Base-by-base conservation (phyloP, 2,329 filamentous ascomycete genomes). In the Hymenoscyphus scutula region DNA sequence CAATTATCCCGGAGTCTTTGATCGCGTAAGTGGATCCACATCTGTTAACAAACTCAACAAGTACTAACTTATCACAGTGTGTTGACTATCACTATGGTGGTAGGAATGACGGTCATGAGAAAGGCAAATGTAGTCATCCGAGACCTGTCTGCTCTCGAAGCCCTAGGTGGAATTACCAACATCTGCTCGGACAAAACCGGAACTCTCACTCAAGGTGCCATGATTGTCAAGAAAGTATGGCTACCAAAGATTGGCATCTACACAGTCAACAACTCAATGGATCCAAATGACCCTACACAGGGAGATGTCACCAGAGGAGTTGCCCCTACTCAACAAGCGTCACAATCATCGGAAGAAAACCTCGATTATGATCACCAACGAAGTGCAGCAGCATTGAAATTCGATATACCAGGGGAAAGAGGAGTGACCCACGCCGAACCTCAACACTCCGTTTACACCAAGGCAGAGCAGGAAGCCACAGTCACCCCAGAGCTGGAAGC, bases 161-260 rank as follows among this genome's bases (percentile, higher is more conserved):
- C 89, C 0, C 80, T 92, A 0, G 89, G 89, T 0, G 82, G 87
- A 0, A 88, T 92, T 0, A 89, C 87, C 0, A 84, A 90, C 11
- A 87, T 92, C 51, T 91, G 89, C 73, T 91, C 88, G 0, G 89
- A 92, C 73, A 92, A 92, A 78, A 92, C 89, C 0, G 89, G 89
- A 1, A 90, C 87, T 0, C 76, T 90, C 62, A 90, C 88, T 6
- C 68, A 73, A 63, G 72, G 71, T 23, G 83, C 83, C 66, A 87
- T 87, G 84, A 80, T 86, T n/a, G 80, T 83, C 6, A 78, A 82
- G 51, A 83, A 82, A 65, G 82, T 80, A 1, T 85, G 82, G 81
- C 77, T 87, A 15, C 82, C 83, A 2, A 78, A 77, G 15, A 75
- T 77, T 30, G 82, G 82, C 2, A 79, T 79, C 19, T 79, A 84